Evolutionary conservation across 257 asterid species (phyloP), one percentile per base, ranked within the genome.

Genomic region (Nicotiana otophora): DNA sequence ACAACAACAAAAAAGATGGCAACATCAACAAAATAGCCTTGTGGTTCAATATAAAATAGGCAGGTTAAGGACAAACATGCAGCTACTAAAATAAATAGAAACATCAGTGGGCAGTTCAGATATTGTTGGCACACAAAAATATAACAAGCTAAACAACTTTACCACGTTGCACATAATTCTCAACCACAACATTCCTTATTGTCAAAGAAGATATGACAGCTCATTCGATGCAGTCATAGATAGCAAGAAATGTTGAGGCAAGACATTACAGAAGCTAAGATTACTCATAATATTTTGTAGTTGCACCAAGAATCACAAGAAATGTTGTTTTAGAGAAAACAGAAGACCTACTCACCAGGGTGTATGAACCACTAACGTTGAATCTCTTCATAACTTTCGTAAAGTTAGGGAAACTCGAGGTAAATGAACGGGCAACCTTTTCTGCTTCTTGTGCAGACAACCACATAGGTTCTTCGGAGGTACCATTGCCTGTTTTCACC

Each of bases 351-450:
- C 96, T 90, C 81, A 92, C 98, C 93, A 95, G 90, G 63, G 98
- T 95, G 84, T 91, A 95, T 54, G 98, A 93, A 85, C 98, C 98
- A 84, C 98, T 91, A 84, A 92, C 88, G 86, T 95, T 95, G 89
- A 93, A 95, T 80, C 90, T 88, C 87, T 95, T 95, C 98, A 95
- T 95, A 84, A 93, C 98, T 87, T 89, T 93, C 36, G 84, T 72
- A 87, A 95, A 95, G 88, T 84, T 89, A 79, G 97, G 98, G 74
- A 82, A 91, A 77, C 94, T 69, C 0, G 98, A 95, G 39, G 94
- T 77, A 86, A 93, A 95, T 55, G 97, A 90, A 60, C 78, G 87
- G 55, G 95, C 95, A 5, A 93, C 88, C 83, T 88, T 90, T 82
- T 93, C 97, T 66, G 97, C 98, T 90, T 93, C 98, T 51, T 90